A percentile compares a stretch with the other conserved stretches of the same genome.
Evolutionary conservation across 768 basidiomycete species (phyloP).

Genomic region (Suillus sp.): DNA sequence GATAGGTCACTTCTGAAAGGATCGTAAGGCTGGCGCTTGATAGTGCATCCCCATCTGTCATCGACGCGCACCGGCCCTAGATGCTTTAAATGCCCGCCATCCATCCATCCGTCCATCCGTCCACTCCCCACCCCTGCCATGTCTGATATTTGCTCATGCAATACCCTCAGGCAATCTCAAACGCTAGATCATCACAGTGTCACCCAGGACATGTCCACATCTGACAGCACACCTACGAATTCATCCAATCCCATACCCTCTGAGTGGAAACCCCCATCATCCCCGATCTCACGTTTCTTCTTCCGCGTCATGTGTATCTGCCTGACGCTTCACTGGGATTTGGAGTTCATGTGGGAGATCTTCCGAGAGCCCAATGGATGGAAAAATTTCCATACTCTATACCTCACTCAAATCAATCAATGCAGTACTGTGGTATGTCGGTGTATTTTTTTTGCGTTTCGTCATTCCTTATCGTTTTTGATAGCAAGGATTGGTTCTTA

Average conservation of each 20-base stretch:
- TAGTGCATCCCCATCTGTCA: not conserved
- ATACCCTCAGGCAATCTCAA: not conserved
- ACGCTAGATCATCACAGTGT: not conserved
- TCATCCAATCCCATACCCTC: not conserved
- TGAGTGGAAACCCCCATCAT: not conserved
- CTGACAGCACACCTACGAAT: not conserved
- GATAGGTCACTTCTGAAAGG: too few species aligned
- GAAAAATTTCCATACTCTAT: not conserved
- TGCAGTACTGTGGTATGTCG: not conserved
- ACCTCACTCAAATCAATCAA: not conserved
- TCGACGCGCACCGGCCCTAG: not conserved
- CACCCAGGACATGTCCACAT: not conserved
- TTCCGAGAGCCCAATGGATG: not conserved
- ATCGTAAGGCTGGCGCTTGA: not conserved
- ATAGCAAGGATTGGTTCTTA: conserved; percentile 6
- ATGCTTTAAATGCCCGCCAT: not conserved
- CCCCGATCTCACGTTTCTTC: not conserved
- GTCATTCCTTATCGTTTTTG: not conserved
- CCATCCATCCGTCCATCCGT: not conserved
- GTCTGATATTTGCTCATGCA: not conserved
- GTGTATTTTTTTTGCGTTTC: not conserved
- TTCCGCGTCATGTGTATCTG: not conserved
- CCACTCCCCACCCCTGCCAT: not conserved
- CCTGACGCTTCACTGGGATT: not conserved
- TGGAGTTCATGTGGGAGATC: conserved; percentile 8